Evolutionary conservation across 1,139 yeast genomes (phyloP), one percentile per base, ranked within the genome.

Genomic region (Magnusiomyces tetraspermus): DNA sequence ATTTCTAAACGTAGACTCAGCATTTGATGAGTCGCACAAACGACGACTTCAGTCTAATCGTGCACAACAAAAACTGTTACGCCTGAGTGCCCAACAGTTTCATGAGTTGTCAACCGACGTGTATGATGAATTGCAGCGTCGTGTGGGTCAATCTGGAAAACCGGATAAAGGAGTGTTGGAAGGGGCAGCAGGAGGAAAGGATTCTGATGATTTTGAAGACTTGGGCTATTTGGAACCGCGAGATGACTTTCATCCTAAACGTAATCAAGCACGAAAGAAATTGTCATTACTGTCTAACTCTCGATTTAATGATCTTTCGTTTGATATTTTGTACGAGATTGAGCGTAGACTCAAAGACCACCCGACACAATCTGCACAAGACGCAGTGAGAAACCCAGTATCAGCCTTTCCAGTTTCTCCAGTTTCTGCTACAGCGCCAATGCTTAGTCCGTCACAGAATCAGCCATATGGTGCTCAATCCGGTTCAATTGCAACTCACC

Each of bases 211-310:
- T 53, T 65, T 55, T 49, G n/a, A n/a, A n/a, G n/a, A n/a, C n/a
- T n/a, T n/a, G n/a, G n/a, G n/a, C n/a, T 33, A 8, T 33, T 60
- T 64, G 17, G 57, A 60, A 3, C 62, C 66, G 6, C 58, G 63
- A 1, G 55, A 55, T 1, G 61, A 61, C 38, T 88, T 88, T 70
- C 98, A 94, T 66, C 94, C 95, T 37, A 90, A 89, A 65, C 77
- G 98, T 63, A 94, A 94, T 67, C 96, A 89, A 68, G 98, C 98
- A 2, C 78, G 99, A 61, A 90, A 87, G 65, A 92, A 90, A 69
- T 76, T 94, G 59, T 85, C 97, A 1, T 80, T 88, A 46, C 76
- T 94, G 57, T 94, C 96, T 0, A 82, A 83, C 53, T 70, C 83
- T 13, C 72, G 97, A 56, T 92, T 92, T 70, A 83, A 83, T 63